phyloP scores from a whole-genome alignment of 768 basidiomycete species.

The Rhodocollybia butyracea region DNA sequence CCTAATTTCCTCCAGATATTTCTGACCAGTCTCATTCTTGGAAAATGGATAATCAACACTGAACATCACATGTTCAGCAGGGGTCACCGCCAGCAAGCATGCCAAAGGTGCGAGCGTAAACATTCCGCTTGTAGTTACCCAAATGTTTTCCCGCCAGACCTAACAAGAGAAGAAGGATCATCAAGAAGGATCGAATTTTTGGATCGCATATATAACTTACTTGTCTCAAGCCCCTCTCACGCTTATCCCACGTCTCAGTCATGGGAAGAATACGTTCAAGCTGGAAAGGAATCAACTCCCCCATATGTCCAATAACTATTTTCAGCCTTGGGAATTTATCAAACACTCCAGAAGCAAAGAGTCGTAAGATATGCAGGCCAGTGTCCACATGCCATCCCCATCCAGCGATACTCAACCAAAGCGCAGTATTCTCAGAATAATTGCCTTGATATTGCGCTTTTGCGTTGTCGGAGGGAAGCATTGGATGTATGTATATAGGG shows the following conservation, averaged over 20 bases:
- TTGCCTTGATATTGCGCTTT: constrained; percentile 1
- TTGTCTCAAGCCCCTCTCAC: neutral
- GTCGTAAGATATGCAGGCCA: neutral
- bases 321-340: constrained; percentile 1
- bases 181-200: neutral
- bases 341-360: neutral
- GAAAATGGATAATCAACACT: constrained; percentile 4
- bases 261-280: neutral
- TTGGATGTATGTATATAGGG: constrained; percentile 1
- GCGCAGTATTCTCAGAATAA: neutral
- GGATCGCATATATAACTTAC: neutral
- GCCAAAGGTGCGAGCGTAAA: neutral
- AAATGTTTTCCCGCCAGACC: constrained; percentile 6
- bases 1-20: neutral
- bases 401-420: neutral
- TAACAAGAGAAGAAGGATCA: neutral
- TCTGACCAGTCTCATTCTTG: neutral
- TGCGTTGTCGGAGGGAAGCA: neutral
- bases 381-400: constrained; percentile 5
- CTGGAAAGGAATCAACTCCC: constrained; percentile 4
- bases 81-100: neutral
- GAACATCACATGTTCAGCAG: constrained; percentile 2
- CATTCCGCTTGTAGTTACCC: constrained; percentile 4
- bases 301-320: neutral
- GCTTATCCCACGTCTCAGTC: neutral